These are phyloP conservation scores for Septoria petroselini DNA, from an alignment of 2,329 filamentous ascomycete species.

Conservation along the genomic window DNA sequence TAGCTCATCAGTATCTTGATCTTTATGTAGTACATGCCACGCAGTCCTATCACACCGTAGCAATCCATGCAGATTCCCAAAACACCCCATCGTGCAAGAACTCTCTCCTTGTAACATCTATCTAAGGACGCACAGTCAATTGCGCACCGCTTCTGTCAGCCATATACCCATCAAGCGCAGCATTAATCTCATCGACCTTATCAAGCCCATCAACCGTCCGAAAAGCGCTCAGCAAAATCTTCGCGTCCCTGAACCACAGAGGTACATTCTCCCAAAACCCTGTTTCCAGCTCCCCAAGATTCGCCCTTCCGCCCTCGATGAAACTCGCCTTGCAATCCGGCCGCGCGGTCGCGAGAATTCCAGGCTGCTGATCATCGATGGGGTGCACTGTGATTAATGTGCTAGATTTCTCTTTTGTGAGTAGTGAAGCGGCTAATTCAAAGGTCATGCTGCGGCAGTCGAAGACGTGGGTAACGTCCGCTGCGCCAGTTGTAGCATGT, in stretches of 20 bases:
- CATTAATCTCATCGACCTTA: conserved; percentile 12
- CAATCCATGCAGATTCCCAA: too few relatives aligned
- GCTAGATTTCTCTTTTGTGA: background rate
- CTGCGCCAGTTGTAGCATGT: conserved; percentile 8
- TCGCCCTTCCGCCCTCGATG: background rate
- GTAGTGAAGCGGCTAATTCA: conserved; percentile 4
- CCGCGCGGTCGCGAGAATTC: background rate
- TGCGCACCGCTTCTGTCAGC: conserved; percentile 5
- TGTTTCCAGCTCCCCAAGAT: conserved; percentile 1
- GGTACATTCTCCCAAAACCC: conserved; percentile 11
- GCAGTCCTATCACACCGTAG: too few relatives aligned
- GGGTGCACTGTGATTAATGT: conserved; percentile 6
- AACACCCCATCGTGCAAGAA: too few relatives aligned
- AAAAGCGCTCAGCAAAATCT: background rate
- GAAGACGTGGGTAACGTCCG: conserved; percentile 1
- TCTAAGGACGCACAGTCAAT: conserved; percentile 1
- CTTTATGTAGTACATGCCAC: too few relatives aligned
- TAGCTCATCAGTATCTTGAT: too few relatives aligned
- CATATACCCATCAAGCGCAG: conserved; percentile 10
- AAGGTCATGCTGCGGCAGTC: conserved; percentile 10
- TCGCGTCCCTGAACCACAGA: conserved; percentile 5
- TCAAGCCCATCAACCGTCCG: conserved; percentile 2
- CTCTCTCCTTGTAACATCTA: too few relatives aligned
- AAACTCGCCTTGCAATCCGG: conserved; percentile 1
- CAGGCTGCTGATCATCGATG: background rate